Evolutionary conservation across 306 rosid genomes (phyloP).

Genomic region (Hippophae rhamnoides): DNA sequence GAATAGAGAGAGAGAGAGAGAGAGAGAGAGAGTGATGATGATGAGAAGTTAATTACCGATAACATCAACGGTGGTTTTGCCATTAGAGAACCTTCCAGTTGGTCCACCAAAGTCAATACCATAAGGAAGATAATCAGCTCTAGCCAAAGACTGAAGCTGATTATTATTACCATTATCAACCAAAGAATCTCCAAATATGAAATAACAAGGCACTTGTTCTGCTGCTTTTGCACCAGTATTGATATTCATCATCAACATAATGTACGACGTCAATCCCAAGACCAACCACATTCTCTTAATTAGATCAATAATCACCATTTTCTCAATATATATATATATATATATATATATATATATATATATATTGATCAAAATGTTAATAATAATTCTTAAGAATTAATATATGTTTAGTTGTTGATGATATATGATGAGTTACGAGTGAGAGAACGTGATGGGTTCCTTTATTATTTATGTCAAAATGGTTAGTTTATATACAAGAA

Average conservation of each 20-base stretch:
- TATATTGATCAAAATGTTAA: too few species aligned
- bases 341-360: too few species aligned
- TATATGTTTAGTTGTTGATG: too few species aligned
- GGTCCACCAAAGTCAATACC: conserved; percentile 81
- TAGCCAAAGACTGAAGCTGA: conserved; percentile 62
- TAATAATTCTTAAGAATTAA: too few species aligned
- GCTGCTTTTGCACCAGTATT: conserved; percentile 26
- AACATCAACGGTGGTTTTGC: conserved; percentile 68
- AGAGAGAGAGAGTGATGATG: not conserved
- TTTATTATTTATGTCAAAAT: too few species aligned
- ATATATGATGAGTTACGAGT: not conserved
- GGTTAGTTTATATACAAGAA: conserved; percentile 26
- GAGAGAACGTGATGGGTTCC: not conserved
- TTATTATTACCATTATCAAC: conserved; percentile 89
- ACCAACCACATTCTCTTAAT: conserved; percentile 13
- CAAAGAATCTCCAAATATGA: conserved; percentile 87
- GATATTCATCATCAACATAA: conserved; percentile 7
- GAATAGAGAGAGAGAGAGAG: not conserved
- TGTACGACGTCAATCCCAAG: not conserved
- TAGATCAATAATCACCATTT: not conserved
- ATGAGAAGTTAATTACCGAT: conserved; percentile 30
- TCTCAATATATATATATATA: too few species aligned
- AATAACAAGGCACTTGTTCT: conserved; percentile 75
- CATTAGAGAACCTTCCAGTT: conserved; percentile 83
- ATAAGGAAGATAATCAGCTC: conserved; percentile 70